A percentile compares a stretch with the other conserved stretches of the same genome.
phyloP scores from a whole-genome alignment of 1,284 basidiomycete genomes.

The Trametes versicolor region DNA sequence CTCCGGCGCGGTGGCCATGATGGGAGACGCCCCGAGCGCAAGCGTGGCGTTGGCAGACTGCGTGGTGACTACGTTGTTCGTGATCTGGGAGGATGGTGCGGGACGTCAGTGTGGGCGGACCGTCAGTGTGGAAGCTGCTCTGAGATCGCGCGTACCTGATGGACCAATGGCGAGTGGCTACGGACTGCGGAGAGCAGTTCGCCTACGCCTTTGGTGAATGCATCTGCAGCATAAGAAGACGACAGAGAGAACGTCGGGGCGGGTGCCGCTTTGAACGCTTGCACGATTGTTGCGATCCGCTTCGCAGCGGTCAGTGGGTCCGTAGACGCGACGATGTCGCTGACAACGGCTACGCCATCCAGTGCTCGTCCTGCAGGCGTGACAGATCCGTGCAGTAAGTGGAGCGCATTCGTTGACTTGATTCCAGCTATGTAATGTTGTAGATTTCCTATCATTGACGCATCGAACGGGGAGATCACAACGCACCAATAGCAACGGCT shows the following conservation, averaged over 20 bases:
- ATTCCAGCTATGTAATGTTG: constrained; percentile 72
- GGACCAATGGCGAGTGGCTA: constrained; percentile 73
- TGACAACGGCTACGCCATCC: constrained; percentile 91
- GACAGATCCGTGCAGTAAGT: constrained; percentile 77
- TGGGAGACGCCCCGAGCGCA: constrained; percentile 90
- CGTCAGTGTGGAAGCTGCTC: neutral
- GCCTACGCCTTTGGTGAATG: constrained; percentile 50
- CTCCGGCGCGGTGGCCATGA: constrained; percentile 88
- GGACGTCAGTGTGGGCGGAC: neutral
- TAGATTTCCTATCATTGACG: neutral
- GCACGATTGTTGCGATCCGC: constrained; percentile 55
- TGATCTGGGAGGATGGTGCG: constrained; percentile 65
- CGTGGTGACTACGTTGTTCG: constrained; percentile 90
- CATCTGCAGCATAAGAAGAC: constrained; percentile 39
- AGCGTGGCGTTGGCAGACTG: constrained; percentile 94
- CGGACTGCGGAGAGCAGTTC: constrained; percentile 62
- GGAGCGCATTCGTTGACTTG: constrained; percentile 77
- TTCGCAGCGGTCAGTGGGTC: constrained; percentile 70
- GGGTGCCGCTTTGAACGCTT: constrained; percentile 49
- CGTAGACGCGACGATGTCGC: constrained; percentile 81
- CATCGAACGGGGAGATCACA: neutral
- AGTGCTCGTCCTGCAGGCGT: constrained; percentile 64
- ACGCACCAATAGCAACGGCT: constrained; percentile 85
- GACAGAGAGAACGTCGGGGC: constrained; percentile 35
- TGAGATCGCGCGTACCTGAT: constrained; percentile 66